Evolutionary conservation across 805 yeast species (phyloP).

Genomic region (Nakazawaea peltata): DNA sequence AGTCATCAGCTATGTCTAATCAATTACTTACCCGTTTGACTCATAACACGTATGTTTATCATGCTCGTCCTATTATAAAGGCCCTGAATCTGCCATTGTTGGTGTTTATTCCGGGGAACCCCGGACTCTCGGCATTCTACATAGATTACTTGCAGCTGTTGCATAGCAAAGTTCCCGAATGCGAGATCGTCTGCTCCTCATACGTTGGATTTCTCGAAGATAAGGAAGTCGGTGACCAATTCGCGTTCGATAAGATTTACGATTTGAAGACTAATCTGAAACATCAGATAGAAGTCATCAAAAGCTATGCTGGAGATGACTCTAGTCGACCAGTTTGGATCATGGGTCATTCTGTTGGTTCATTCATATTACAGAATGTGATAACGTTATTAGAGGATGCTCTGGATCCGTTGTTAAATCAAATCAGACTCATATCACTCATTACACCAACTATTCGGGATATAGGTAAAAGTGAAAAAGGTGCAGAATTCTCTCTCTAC

Average conservation of each 20-base stretch:
- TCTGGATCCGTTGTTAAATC: constrained; percentile 15
- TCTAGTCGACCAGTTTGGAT: constrained; percentile 31
- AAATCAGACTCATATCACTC: constrained; percentile 43
- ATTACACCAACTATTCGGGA: constrained; percentile 66
- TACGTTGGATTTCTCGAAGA: constrained; percentile 47
- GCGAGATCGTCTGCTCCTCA: constrained; percentile 52
- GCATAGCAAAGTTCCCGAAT: constrained; percentile 31
- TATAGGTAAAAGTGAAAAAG: constrained; percentile 33
- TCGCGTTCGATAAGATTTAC: constrained; percentile 10
- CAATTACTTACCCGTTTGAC: too few species aligned
- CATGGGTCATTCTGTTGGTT: constrained; percentile 69
- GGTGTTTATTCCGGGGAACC: constrained; percentile 69
- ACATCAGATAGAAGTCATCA: constrained; percentile 48
- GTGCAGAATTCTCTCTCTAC: neutral
- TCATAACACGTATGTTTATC: too few species aligned
- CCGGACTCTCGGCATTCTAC: constrained; percentile 65
- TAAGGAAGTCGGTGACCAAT: constrained; percentile 11
- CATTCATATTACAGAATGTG: constrained; percentile 52
- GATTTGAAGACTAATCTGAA: constrained; percentile 46
- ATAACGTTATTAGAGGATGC: constrained; percentile 23
- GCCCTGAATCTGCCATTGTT: constrained; percentile 27
- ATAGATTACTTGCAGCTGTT: constrained; percentile 39
- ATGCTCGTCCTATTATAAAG: constrained; percentile 11
- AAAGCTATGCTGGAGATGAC: constrained; percentile 19
- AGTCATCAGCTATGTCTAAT: too few species aligned